Evolutionary conservation across 1,284 basidiomycete genomes (phyloP).

Genomic region (Trametes hirsuta): DNA sequence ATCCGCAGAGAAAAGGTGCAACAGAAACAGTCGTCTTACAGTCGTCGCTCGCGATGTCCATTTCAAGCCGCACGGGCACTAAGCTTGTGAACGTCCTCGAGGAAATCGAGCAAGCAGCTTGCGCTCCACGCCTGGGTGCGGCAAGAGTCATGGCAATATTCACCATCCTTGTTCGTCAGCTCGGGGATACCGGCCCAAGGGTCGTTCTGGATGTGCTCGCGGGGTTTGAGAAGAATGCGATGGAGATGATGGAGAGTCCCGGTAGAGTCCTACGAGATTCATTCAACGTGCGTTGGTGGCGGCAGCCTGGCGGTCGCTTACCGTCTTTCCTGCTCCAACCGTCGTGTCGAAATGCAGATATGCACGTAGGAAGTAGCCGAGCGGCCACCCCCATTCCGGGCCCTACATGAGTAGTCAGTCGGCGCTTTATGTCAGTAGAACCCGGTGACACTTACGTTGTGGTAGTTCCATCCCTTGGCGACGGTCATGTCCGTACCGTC

Average conservation of each 20-base stretch:
- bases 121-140: slow-evolving; percentile 93
- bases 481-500: slow-evolving; percentile 81
- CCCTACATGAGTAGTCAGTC: slow-evolving; percentile 47
- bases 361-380: slow-evolving; percentile 94
- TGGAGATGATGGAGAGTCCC: slow-evolving; percentile 82
- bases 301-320: slow-evolving; percentile 40
- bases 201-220: slow-evolving; percentile 76
- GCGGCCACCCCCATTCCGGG: slow-evolving; percentile 92
- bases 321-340: slow-evolving; percentile 64
- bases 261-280: slow-evolving; percentile 55
- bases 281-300: neutral
- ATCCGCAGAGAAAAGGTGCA: no score
- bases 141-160: slow-evolving; percentile 85
- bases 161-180: slow-evolving; percentile 84
- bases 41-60: neutral
- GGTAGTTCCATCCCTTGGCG: slow-evolving; percentile 92
- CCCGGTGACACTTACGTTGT: slow-evolving; percentile 56
- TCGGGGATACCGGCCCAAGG: slow-evolving; percentile 93
- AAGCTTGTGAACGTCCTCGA: slow-evolving; percentile 69
- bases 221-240: slow-evolving; percentile 67
- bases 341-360: slow-evolving; percentile 84
- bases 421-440: neutral
- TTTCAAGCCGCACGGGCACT: slow-evolving; percentile 12
- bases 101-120: slow-evolving; percentile 85
- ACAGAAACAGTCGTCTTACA: no score